Percentiles rank a stretch among this genome's conserved stretches.
phyloP scores from a whole-genome alignment of 495 filamentous ascomycete genomes.

The Xanthoparmelia taractica region DNA sequence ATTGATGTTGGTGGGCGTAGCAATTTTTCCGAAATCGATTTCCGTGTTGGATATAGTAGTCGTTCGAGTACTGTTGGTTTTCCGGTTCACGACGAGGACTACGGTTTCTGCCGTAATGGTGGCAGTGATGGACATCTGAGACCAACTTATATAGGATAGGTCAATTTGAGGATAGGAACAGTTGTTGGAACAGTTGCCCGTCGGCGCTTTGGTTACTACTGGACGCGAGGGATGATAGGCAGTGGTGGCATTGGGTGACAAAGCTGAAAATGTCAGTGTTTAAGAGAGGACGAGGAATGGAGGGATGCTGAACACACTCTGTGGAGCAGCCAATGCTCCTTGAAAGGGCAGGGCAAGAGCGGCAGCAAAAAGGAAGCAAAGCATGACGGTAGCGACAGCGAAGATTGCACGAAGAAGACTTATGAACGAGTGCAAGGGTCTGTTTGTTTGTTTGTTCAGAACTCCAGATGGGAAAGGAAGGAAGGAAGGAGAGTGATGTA shows the following conservation, averaged over 20 bases:
- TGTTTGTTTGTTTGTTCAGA: too few relatives aligned
- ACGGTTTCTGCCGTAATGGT: slow-evolving; percentile 9
- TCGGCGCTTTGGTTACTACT: neutral
- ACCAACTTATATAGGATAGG: neutral
- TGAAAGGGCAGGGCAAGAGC: neutral
- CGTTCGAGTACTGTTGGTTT: slow-evolving; percentile 14
- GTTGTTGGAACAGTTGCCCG: neutral
- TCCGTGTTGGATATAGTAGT: slow-evolving; percentile 15
- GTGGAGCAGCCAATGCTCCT: slow-evolving; percentile 6
- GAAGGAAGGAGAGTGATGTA: neutral
- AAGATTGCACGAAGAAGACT: neutral
- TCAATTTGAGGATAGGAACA: neutral
- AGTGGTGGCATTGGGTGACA: neutral
- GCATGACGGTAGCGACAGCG: neutral
- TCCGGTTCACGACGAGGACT: slow-evolving; percentile 6
- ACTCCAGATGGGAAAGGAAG: neutral
- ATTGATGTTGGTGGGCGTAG: slow-evolving; percentile 11
- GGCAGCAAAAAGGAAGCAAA: neutral
- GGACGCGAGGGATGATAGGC: neutral
- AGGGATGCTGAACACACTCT: slow-evolving; percentile 2
- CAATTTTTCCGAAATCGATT: slow-evolving; percentile 9
- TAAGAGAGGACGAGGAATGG: too few relatives aligned
- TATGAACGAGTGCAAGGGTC: neutral
- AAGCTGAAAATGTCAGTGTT: slow-evolving; percentile 1
- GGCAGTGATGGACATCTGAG: neutral